Evolutionary conservation across 139 green algal genomes (phyloP).

Genomic region (Penium margaritaceum): DNA sequence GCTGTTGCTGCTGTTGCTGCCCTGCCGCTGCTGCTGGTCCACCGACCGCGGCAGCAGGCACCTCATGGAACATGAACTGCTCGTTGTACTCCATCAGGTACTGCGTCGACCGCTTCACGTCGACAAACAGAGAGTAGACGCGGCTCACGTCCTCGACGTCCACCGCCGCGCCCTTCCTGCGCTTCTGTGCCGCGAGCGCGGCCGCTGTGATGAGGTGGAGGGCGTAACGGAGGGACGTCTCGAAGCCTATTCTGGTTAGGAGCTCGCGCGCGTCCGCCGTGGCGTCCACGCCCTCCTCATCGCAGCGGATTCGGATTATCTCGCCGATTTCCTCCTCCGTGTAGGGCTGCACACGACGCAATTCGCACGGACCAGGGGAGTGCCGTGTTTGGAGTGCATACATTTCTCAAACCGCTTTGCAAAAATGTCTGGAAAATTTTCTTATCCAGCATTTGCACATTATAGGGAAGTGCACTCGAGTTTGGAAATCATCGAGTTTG

Average conservation of each 20-base stretch:
- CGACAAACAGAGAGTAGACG: constrained; percentile 93
- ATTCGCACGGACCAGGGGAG: too few species aligned
- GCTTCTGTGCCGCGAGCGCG: constrained; percentile 67
- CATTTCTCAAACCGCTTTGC: too few species aligned
- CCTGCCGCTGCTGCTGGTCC: too few species aligned
- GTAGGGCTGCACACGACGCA: constrained; percentile 79
- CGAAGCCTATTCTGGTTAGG: constrained; percentile 88
- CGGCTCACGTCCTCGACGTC: constrained; percentile 86
- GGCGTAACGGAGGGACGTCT: constrained; percentile 90
- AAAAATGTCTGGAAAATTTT: too few species aligned
- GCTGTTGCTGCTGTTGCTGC: too few species aligned
- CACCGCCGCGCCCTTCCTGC: constrained; percentile 71
- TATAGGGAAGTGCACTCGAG: too few species aligned
- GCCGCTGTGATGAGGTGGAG: constrained; percentile 93
- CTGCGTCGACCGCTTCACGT: constrained; percentile 82
- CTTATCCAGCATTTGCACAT: too few species aligned
- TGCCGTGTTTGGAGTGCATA: too few species aligned
- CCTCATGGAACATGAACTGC: constrained; percentile 99
- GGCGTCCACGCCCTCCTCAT: constrained; percentile 92
- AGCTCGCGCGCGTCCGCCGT: constrained; percentile 84
- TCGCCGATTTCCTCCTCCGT: constrained; percentile 80
- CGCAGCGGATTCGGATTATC: constrained; percentile 89
- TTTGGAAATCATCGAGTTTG: too few species aligned
- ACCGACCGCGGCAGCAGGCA: too few species aligned
- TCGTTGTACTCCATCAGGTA: constrained; percentile 90